Percentiles rank a stretch among this genome's conserved stretches.
These are phyloP conservation scores for Lagenidium sp. DNA, from an alignment of 352 stramenopile genomes.

Conservation along the genomic window DNA sequence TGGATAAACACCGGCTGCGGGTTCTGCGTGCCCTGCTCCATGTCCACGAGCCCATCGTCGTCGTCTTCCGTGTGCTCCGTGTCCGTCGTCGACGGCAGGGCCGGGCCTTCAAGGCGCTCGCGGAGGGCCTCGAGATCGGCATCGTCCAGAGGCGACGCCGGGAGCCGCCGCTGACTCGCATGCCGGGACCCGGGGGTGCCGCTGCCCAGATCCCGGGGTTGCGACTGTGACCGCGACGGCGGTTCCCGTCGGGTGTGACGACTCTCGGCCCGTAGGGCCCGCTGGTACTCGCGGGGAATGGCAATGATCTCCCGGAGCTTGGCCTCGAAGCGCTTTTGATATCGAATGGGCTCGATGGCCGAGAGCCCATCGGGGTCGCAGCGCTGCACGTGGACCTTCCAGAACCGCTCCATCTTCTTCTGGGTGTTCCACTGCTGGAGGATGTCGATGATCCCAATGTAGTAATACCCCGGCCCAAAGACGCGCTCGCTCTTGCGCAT, in stretches of 20 bases:
- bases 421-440: slow-evolving; percentile 83
- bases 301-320: slow-evolving; percentile 79
- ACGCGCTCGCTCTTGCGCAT: slow-evolving; percentile 72
- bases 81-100: not conserved
- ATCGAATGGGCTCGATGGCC: slow-evolving; percentile 66
- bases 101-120: not conserved
- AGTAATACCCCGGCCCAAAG: slow-evolving; percentile 82
- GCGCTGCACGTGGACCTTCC: slow-evolving; percentile 67
- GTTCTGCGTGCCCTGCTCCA: slow-evolving; percentile 9
- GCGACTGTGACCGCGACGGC: not conserved
- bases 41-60: slow-evolving; percentile 8
- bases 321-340: slow-evolving; percentile 74
- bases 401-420: slow-evolving; percentile 77
- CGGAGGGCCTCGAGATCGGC: not conserved
- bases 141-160: not conserved
- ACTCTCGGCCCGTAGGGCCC: slow-evolving; percentile 5
- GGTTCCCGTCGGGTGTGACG: not conserved
- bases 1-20: slow-evolving; percentile 11
- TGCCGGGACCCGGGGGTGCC: not conserved
- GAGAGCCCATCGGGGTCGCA: slow-evolving; percentile 70
- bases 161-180: not conserved
- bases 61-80: slow-evolving; percentile 3
- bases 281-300: slow-evolving; percentile 46
- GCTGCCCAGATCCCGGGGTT: not conserved
- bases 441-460: slow-evolving; percentile 89